Evolutionary conservation across 495 filamentous ascomycete species (phyloP).

Genomic region (Tetracladium marchalianum): DNA sequence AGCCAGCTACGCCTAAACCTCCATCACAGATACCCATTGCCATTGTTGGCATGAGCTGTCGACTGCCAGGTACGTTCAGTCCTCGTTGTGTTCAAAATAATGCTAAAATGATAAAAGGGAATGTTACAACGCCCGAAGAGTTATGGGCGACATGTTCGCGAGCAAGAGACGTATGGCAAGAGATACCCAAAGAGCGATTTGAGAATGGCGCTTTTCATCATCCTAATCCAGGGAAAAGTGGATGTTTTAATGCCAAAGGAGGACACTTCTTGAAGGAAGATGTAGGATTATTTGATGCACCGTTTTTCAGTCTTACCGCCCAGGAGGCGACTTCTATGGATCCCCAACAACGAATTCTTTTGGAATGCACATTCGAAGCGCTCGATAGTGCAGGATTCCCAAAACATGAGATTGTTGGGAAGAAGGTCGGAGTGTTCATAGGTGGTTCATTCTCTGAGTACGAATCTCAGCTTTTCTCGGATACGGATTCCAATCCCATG

Average conservation of each 20-base stretch:
- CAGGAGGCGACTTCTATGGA: conserved; percentile 50
- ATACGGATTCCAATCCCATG: neutral
- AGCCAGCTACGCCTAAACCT: conserved; percentile 12
- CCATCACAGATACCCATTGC: conserved; percentile 39
- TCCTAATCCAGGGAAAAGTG: conserved; percentile 39
- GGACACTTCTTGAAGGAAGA: conserved; percentile 42
- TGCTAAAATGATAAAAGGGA: conserved; percentile 8
- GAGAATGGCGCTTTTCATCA: conserved; percentile 31
- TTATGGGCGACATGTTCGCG: conserved; percentile 43
- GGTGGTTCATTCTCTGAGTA: conserved; percentile 24
- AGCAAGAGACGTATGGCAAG: conserved; percentile 33
- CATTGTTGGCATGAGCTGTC: conserved; percentile 51
- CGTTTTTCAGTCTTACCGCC: conserved; percentile 48
- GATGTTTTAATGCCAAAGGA: conserved; percentile 15
- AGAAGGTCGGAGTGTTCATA: conserved; percentile 31
- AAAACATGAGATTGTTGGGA: conserved; percentile 23
- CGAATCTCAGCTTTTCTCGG: conserved; percentile 1
- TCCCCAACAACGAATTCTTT: conserved; percentile 41
- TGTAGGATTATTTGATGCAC: conserved; percentile 42
- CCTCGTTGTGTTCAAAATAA: neutral
- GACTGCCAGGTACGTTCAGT: conserved; percentile 39
- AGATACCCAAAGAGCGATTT: conserved; percentile 35
- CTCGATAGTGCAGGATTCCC: conserved; percentile 43
- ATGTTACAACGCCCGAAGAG: conserved; percentile 37
- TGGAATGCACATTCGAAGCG: conserved; percentile 48